phyloP scores from a whole-genome alignment of 2,329 filamentous ascomycete genomes.

The Neoscytalidium dimidiatum region DNA sequence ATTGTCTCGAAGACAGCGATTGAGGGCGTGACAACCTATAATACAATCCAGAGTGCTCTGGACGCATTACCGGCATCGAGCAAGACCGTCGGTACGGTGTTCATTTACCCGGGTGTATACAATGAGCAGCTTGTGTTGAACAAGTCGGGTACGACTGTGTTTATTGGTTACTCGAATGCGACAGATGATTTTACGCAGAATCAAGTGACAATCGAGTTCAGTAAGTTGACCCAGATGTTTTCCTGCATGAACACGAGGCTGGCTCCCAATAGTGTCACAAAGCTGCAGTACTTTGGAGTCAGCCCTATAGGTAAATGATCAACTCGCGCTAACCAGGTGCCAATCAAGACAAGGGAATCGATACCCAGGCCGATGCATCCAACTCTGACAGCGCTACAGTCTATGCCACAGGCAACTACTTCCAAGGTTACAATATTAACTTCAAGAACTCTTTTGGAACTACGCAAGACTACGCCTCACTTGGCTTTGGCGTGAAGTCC shows the following conservation, averaged over 20 bases:
- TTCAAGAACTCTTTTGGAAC: constrained; percentile 45
- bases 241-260: too few relatives aligned
- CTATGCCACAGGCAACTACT: constrained; percentile 46
- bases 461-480: constrained; percentile 47
- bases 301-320: too few relatives aligned
- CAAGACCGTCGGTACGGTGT: constrained; percentile 55
- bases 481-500: constrained; percentile 50
- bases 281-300: too few relatives aligned
- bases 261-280: too few relatives aligned
- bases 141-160: constrained; percentile 57
- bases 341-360: constrained; percentile 28
- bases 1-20: constrained; percentile 43
- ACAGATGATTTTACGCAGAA: constrained; percentile 57
- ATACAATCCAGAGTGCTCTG: constrained; percentile 55
- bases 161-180: constrained; percentile 58
- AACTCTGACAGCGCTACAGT: constrained; percentile 56
- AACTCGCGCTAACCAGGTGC: too few relatives aligned
- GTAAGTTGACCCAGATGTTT: too few relatives aligned
- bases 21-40: constrained; percentile 37
- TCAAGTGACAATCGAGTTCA: constrained; percentile 58
- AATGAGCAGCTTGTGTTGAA: constrained; percentile 58
- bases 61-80: constrained; percentile 53
- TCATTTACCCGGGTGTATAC: constrained; percentile 60
- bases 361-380: constrained; percentile 32
- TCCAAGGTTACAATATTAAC: constrained; percentile 62